These are phyloP conservation scores for Ophiostoma fasciatum DNA, from an alignment of 2,329 filamentous ascomycete genomes.

Conservation along the genomic window DNA sequence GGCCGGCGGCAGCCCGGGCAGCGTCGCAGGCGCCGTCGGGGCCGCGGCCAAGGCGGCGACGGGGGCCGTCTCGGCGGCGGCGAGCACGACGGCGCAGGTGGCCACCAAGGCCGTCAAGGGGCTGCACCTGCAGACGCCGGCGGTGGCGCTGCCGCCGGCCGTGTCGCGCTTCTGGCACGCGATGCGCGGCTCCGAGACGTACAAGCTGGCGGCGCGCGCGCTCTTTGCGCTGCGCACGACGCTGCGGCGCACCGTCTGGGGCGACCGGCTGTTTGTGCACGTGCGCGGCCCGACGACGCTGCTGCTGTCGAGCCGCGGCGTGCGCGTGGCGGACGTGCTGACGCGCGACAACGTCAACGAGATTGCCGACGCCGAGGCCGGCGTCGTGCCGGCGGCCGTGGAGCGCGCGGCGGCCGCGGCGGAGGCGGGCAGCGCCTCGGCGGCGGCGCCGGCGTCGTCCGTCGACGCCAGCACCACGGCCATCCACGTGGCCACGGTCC, in stretches of 20 bases:
- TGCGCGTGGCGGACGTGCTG: conserved; percentile 63
- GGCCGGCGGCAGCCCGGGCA: neutral
- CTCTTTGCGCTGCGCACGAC: conserved; percentile 60
- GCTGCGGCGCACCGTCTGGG: conserved; percentile 74
- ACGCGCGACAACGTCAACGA: conserved; percentile 73
- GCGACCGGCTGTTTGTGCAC: conserved; percentile 79
- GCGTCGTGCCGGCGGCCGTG: conserved; percentile 47
- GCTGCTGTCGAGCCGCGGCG: conserved; percentile 74
- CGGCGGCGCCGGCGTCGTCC: conserved; percentile 2
- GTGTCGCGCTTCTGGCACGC: conserved; percentile 53
- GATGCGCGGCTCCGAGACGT: conserved; percentile 56
- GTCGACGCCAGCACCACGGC: conserved; percentile 28
- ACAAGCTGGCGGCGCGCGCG: conserved; percentile 51
- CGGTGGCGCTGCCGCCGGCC: too few relatives aligned
- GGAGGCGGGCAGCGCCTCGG: conserved; percentile 13
- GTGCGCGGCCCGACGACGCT: conserved; percentile 80
- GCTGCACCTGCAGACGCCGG: conserved; percentile 63
- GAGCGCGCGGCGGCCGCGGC: conserved; percentile 28
- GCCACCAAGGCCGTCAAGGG: conserved; percentile 1
- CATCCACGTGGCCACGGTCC: conserved; percentile 41
- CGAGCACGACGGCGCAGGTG: conserved; percentile 4
- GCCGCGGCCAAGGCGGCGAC: conserved; percentile 20
- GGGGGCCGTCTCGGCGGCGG: conserved; percentile 2
- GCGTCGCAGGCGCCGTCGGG: neutral
- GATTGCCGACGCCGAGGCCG: conserved; percentile 69